These are phyloP conservation scores for Geranomyces michiganensis DNA, from an alignment of 192 early-diverging fungal species.

Conservation along the genomic window DNA sequence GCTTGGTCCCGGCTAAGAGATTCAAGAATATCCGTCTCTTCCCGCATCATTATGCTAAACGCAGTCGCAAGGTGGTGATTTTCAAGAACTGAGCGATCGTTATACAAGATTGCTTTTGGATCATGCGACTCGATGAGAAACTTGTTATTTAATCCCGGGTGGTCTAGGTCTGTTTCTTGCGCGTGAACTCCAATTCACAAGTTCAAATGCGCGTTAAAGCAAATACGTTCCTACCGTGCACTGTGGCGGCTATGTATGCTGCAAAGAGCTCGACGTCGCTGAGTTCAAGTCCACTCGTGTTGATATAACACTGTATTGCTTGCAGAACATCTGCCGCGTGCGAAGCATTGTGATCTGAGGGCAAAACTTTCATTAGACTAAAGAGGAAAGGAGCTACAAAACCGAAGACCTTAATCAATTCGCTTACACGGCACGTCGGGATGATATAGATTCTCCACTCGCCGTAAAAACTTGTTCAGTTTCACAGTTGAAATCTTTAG, in stretches of 20 bases:
- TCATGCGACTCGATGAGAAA: conserved; percentile 83
- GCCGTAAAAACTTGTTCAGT: conserved; percentile 42
- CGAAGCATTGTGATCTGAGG: conserved; percentile 82
- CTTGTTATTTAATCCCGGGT: conserved; percentile 94
- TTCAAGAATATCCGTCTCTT: conserved; percentile 47
- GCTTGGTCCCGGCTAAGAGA: conserved; percentile 38
- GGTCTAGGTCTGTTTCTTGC: conserved; percentile 48
- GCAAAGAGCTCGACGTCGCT: conserved; percentile 44
- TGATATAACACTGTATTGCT: conserved; percentile 75
- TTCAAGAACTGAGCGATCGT: conserved; percentile 91
- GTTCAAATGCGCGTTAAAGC: background rate
- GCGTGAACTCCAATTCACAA: background rate
- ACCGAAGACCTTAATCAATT: no score
- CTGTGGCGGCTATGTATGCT: conserved; percentile 50
- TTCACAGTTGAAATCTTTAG: conserved; percentile 42
- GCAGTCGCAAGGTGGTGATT: conserved; percentile 75
- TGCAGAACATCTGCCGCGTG: conserved; percentile 97
- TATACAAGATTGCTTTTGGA: conserved; percentile 87
- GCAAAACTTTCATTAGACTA: background rate
- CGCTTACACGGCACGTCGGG: conserved; percentile 52
- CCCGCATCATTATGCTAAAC: conserved; percentile 44
- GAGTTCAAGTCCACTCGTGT: conserved; percentile 19
- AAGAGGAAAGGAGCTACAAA: no score
- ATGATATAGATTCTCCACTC: conserved; percentile 49
- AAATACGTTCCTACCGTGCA: conserved; percentile 33